Base-by-base conservation (phyloP, 495 filamentous ascomycete genomes). In the Talaromyces liani region DNA sequence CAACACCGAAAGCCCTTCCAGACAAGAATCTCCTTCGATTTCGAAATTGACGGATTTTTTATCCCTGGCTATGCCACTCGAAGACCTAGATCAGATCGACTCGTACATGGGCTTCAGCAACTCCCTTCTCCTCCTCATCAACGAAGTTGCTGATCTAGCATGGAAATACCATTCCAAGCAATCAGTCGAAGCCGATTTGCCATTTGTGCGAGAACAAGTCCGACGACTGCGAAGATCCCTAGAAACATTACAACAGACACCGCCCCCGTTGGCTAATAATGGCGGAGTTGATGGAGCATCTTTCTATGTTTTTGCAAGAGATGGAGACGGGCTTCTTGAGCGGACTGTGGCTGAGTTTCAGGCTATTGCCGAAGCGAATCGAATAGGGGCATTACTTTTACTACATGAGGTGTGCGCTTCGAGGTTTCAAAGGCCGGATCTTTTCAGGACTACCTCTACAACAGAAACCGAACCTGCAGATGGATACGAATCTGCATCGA, bases 21-120 rank as follows among this genome's bases (percentile, higher is more conserved):
- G 6, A 6, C 41, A 20, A 47, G 41, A 10, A 7, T 47, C 0
- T 47, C 18, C 45, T 16, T 47, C 58, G 14, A 24, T 60, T 5
- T 60, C 58, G 2, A 41, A 60, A 25, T 29, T 41, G 9, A 60
- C 58, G 1, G 36, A 47, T 0, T 60, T 60, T 10, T 16, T 54
- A 49, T n/a, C 58, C 10, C 47, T 63, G 24, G 20, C 51, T 12
- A 64, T 60, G 45, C 25, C 60, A 20, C 41, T 66, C 14, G 65
- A 69, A 33, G 55, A 61, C 20, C 55, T 66, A 0, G 65, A 72
- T 14, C 63, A 59, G 5, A 70, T 72, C 16, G 65, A 72, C 59
- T 65, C 70, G 16, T 70, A 69, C 41, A 70, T 69, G 68, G 70
- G 68, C 8, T 66, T 72, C 47, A 72, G 66, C 24, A 69, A 67